These are phyloP conservation scores for Celoporthe dispersa DNA, from an alignment of 2,329 filamentous ascomycete genomes.

Conservation along the genomic window DNA sequence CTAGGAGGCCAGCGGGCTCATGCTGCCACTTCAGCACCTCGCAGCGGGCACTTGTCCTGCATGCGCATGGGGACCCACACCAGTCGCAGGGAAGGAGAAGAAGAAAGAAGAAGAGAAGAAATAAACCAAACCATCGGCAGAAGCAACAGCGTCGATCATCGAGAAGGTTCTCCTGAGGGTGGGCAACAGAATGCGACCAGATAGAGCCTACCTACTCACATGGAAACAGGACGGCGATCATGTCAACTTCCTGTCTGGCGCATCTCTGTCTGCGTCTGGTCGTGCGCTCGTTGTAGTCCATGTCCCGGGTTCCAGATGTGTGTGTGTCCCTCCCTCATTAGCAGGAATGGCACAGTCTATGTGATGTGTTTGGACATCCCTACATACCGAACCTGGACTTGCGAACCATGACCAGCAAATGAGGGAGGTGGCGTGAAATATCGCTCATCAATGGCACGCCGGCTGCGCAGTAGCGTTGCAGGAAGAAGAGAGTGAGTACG, in stretches of 20 bases:
- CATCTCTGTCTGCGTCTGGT: slow-evolving; percentile 3
- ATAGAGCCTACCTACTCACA: neutral
- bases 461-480: slow-evolving; percentile 27
- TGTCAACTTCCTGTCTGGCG: neutral
- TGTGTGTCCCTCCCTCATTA: neutral
- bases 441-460: slow-evolving; percentile 15
- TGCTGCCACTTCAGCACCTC: slow-evolving; percentile 27
- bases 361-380: neutral
- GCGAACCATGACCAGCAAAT: slow-evolving; percentile 1
- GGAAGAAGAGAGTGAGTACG: slow-evolving; percentile 13
- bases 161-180: neutral
- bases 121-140: neutral
- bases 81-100: neutral
- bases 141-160: neutral
- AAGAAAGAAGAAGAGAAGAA: neutral
- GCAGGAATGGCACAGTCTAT: neutral
- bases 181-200: neutral
- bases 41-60: slow-evolving; percentile 28
- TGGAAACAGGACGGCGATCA: slow-evolving; percentile 19
- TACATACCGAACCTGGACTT: neutral
- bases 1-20: slow-evolving; percentile 13
- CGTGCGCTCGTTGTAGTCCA: neutral
- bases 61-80: slow-evolving; percentile 27
- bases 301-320: slow-evolving; percentile 6
- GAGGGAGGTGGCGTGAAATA: slow-evolving; percentile 11